Conservation (phyloP, 2,329 filamentous ascomycete genomes). For the Xylaria sp. region DNA sequence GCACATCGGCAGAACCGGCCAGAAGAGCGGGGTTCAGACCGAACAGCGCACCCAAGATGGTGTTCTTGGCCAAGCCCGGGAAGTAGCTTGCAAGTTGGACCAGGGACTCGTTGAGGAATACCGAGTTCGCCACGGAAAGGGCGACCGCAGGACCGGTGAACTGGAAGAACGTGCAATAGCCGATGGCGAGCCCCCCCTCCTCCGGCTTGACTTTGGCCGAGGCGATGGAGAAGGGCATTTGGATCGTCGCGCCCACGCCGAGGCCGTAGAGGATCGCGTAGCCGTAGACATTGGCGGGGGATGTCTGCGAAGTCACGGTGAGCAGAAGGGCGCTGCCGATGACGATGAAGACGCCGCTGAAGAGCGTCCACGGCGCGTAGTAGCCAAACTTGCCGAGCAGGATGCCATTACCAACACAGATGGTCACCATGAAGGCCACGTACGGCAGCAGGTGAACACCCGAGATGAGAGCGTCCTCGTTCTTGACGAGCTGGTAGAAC, state of each 20-base stretch:
- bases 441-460: constrained; percentile 11
- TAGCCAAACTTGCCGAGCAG: neutral
- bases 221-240: constrained; percentile 1
- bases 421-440: neutral
- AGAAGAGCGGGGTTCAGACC: no score
- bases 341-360: neutral
- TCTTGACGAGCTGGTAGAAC: neutral
- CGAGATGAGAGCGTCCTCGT: neutral
- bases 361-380: constrained; percentile 10
- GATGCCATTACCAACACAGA: neutral
- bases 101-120: neutral
- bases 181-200: neutral
- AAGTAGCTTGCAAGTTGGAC: neutral
- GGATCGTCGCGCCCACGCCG: constrained; percentile 3
- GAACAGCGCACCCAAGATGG: no score
- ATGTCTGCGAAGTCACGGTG: neutral
- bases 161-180: neutral
- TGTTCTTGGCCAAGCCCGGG: neutral
- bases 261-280: neutral
- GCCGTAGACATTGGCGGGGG: neutral
- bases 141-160: neutral
- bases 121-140: neutral
- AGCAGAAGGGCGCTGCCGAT: neutral
- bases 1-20: no score
- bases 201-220: neutral